Evolutionary conservation across 225 moss, liverwort and hornwort genomes (phyloP).

Genomic region (Marchantia paleacea): DNA sequence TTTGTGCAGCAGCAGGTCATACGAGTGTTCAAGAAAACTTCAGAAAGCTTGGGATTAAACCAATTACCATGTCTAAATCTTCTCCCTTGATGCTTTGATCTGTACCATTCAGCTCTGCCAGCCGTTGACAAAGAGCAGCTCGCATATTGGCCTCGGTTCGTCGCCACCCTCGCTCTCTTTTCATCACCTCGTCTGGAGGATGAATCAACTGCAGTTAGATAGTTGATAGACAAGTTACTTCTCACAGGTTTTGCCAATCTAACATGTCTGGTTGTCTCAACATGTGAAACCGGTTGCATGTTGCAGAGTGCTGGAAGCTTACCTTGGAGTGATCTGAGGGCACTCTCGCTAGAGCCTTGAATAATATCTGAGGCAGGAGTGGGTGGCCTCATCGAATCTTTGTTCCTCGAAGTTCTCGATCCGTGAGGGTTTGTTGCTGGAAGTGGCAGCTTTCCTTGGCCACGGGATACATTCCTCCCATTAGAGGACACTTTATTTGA

Average conservation of each 20-base stretch:
- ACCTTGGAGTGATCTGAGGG: constrained; percentile 68
- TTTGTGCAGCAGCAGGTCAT: background rate
- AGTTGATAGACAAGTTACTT: background rate
- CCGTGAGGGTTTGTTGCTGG: background rate
- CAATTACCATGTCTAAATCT: background rate
- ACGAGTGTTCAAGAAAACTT: background rate
- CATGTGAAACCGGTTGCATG: background rate
- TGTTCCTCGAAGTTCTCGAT: constrained; percentile 3
- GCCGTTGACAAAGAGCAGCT: constrained; percentile 66
- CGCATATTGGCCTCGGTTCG: constrained; percentile 82
- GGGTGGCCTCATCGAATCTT: constrained; percentile 20
- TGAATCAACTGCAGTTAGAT: too few species aligned
- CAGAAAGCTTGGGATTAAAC: background rate
- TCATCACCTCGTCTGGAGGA: constrained; percentile 59
- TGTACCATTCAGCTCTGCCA: constrained; percentile 59
- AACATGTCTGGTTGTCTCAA: too few species aligned
- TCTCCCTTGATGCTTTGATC: constrained; percentile 35
- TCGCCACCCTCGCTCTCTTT: constrained; percentile 73
- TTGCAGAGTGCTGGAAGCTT: background rate
- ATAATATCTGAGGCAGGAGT: constrained; percentile 27
- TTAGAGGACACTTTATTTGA: background rate
- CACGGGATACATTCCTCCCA: background rate
- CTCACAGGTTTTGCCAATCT: background rate
- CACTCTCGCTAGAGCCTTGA: constrained; percentile 40
- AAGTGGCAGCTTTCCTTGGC: background rate